These are phyloP conservation scores for Teratosphaeria gauchensis DNA, from an alignment of 2,329 filamentous ascomycete genomes.

Conservation along the genomic window DNA sequence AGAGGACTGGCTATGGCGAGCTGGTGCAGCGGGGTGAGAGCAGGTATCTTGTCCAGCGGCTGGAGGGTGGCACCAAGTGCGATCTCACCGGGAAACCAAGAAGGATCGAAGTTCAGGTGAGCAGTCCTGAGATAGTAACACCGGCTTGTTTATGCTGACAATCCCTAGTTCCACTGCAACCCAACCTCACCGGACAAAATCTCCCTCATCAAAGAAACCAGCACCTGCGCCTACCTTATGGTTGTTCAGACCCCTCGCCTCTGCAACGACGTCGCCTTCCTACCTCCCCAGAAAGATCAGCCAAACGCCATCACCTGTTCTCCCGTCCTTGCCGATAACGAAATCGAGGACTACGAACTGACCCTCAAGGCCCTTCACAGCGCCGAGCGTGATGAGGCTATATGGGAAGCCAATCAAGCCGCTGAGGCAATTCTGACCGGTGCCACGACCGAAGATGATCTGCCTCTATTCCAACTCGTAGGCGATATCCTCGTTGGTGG, in stretches of 20 bases:
- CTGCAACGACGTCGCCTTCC: slow-evolving; percentile 78
- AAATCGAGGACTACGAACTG: slow-evolving; percentile 28
- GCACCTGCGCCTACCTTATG: slow-evolving; percentile 88
- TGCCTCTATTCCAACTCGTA: slow-evolving; percentile 27
- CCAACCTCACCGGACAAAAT: slow-evolving; percentile 68
- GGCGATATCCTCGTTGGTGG: slow-evolving; percentile 52
- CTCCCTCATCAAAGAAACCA: slow-evolving; percentile 85
- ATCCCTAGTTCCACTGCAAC: slow-evolving; percentile 58
- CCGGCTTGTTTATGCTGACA: background rate
- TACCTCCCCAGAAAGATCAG: slow-evolving; percentile 66
- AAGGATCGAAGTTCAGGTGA: slow-evolving; percentile 68
- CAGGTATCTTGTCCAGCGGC: slow-evolving; percentile 73
- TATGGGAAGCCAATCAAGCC: slow-evolving; percentile 16
- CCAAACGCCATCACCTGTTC: slow-evolving; percentile 70
- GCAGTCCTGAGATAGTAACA: slow-evolving; percentile 1
- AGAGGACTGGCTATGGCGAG: slow-evolving; percentile 41
- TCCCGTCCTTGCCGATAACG: slow-evolving; percentile 54
- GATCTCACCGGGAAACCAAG: slow-evolving; percentile 75
- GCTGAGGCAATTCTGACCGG: slow-evolving; percentile 7
- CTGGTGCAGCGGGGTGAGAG: slow-evolving; percentile 75
- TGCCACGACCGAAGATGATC: background rate
- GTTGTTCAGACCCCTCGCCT: slow-evolving; percentile 80
- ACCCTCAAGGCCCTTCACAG: slow-evolving; percentile 14
- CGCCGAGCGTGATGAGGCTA: slow-evolving; percentile 10
- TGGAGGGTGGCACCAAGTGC: slow-evolving; percentile 71